These are phyloP conservation scores for Tolypocladium amazonense DNA, from an alignment of 2,329 filamentous ascomycete genomes.

Conservation along the genomic window DNA sequence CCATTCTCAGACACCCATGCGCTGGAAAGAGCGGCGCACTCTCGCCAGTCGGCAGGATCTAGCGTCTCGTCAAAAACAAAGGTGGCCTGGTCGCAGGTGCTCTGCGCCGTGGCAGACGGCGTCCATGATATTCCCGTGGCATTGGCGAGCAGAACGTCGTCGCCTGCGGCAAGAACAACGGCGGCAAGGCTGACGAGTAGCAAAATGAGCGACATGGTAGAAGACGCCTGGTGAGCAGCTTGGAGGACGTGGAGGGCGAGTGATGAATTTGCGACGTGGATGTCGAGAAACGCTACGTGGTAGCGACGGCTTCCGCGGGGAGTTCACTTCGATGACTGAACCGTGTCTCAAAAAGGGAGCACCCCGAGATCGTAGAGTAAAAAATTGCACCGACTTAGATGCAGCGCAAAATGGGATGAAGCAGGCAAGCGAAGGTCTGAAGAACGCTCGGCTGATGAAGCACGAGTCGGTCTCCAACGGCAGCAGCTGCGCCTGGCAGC, in stretches of 20 bases:
- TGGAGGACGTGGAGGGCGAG: not conserved
- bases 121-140: constrained; percentile 13
- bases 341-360: not conserved
- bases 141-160: constrained; percentile 5
- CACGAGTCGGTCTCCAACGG: not conserved
- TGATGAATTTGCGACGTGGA: not conserved
- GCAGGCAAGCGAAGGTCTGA: not conserved
- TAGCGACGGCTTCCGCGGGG: not conserved
- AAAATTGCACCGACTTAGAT: not conserved
- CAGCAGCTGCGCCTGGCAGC: not conserved
- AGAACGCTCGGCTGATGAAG: not conserved
- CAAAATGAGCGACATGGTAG: not conserved
- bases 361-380: not conserved
- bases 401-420: not conserved
- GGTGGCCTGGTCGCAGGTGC: constrained; percentile 15
- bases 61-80: constrained; percentile 10
- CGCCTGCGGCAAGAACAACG: not conserved
- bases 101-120: constrained; percentile 10
- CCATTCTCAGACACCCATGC: constrained; percentile 17
- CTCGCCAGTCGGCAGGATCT: constrained; percentile 16
- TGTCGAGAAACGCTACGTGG: not conserved
- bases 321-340: not conserved
- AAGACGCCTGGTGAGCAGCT: not conserved
- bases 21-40: constrained; percentile 20
- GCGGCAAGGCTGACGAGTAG: not conserved